A percentile compares a stretch with the other conserved stretches of the same genome.
Conservation (phyloP, 2,329 filamentous ascomycete genomes). For the Apiospora aurea region DNA sequence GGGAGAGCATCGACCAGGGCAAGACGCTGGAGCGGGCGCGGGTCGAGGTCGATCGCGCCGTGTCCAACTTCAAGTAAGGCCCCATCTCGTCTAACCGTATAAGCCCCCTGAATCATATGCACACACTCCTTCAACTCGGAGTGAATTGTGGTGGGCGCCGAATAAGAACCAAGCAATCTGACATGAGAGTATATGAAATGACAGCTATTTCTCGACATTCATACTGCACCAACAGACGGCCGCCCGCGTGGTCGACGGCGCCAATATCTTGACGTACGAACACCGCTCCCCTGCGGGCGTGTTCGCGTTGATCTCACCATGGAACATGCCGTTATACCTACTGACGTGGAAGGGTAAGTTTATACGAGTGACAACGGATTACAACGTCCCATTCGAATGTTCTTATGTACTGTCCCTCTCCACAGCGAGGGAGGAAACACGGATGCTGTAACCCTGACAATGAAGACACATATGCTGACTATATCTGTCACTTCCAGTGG, state of each 20-base stretch:
- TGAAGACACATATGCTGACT: not conserved
- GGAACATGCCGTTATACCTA: slow-evolving; percentile 47
- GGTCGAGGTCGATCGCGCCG: slow-evolving; percentile 43
- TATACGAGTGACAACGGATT: too few relatives aligned
- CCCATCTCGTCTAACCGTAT: not conserved
- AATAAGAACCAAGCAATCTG: not conserved
- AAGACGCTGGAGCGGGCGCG: slow-evolving; percentile 44
- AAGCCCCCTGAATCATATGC: too few relatives aligned
- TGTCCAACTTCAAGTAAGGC: slow-evolving; percentile 44
- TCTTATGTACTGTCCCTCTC: too few relatives aligned
- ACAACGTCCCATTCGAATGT: not conserved
- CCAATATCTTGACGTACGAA: slow-evolving; percentile 42
- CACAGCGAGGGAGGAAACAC: too few relatives aligned
- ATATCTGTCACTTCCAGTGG: slow-evolving; percentile 31
- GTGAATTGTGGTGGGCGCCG: not conserved
- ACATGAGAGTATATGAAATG: not conserved
- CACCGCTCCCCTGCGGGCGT: slow-evolving; percentile 44
- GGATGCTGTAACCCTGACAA: too few relatives aligned
- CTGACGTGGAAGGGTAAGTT: slow-evolving; percentile 41
- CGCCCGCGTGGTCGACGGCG: slow-evolving; percentile 41
- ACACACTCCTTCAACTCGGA: not conserved
- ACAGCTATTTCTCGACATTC: slow-evolving; percentile 44
- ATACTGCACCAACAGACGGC: slow-evolving; percentile 43
- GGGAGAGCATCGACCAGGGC: slow-evolving; percentile 46
- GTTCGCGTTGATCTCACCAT: slow-evolving; percentile 44